Evolutionary conservation across 163 green algal genomes (phyloP).

Genomic region (Volvox carteri): DNA sequence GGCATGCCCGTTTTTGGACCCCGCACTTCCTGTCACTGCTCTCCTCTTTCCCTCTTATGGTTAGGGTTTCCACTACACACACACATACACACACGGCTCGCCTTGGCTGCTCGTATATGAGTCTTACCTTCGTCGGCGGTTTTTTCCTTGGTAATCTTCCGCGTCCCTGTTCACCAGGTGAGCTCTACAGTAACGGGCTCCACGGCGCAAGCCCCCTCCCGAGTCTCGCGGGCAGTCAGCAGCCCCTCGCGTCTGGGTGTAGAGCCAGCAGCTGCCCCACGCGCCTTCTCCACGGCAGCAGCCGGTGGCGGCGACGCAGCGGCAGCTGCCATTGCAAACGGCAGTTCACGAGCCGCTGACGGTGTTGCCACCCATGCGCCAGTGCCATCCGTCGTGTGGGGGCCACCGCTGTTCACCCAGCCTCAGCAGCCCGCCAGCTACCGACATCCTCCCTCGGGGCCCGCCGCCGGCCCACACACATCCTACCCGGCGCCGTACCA

Average conservation of each 20-base stretch:
- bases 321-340: background rate
- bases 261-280: background rate
- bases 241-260: background rate
- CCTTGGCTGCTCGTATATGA: no score
- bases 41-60: no score
- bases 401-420: background rate
- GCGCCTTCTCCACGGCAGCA: no score
- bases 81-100: no score
- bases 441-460: background rate
- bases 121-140: no score
- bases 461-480: background rate
- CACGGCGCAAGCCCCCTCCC: background rate
- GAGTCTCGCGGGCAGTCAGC: background rate
- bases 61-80: no score
- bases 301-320: background rate
- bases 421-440: background rate
- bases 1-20: no score
- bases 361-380: background rate
- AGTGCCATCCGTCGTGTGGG: background rate
- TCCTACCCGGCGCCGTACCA: slow-evolving; percentile 8
- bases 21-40: no score
- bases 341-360: background rate
- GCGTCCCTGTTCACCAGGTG: no score
- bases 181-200: background rate
- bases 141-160: no score